Evolutionary conservation across 192 early-diverging fungal species (phyloP).

Genomic region (Backusella circina): DNA sequence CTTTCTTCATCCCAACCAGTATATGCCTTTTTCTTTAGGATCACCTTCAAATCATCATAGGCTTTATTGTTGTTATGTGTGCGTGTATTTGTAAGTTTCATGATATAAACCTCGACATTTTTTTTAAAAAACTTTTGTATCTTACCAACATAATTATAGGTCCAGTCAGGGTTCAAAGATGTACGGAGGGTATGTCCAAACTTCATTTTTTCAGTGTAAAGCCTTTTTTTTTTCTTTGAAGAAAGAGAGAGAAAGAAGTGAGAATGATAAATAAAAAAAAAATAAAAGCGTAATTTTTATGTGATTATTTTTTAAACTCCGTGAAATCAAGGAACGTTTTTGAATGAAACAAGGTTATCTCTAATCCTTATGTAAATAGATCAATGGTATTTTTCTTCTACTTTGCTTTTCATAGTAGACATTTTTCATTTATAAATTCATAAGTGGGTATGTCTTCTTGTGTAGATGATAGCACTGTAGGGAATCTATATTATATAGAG

Average conservation of each 20-base stretch:
- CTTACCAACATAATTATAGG: constrained; percentile 71
- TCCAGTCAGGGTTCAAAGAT: constrained; percentile 82
- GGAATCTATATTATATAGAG: neutral
- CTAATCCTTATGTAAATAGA: neutral
- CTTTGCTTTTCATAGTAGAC: neutral
- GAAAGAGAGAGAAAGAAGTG: neutral
- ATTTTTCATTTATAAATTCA: neutral
- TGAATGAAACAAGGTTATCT: neutral
- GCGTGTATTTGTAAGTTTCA: neutral
- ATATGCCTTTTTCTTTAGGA: constrained; percentile 66
- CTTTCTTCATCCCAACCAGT: constrained; percentile 75
- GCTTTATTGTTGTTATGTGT: constrained; percentile 6
- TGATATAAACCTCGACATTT: too few relatives aligned
- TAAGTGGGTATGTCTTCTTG: neutral
- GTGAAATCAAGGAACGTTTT: neutral
- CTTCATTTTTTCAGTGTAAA: constrained; percentile 61
- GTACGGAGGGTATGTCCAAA: constrained; percentile 85
- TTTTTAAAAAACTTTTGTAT: neutral
- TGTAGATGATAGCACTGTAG: neutral
- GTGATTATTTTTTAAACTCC: neutral
- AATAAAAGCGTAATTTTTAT: neutral
- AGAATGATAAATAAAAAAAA: constrained; percentile 19
- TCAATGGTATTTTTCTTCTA: neutral
- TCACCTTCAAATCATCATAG: constrained; percentile 84
- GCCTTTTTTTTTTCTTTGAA: neutral